Percentiles rank a stretch among this genome's conserved stretches.
Evolutionary conservation across 176 grass and related monocot species (phyloP).

Genomic region (Aegilops longissima): DNA sequence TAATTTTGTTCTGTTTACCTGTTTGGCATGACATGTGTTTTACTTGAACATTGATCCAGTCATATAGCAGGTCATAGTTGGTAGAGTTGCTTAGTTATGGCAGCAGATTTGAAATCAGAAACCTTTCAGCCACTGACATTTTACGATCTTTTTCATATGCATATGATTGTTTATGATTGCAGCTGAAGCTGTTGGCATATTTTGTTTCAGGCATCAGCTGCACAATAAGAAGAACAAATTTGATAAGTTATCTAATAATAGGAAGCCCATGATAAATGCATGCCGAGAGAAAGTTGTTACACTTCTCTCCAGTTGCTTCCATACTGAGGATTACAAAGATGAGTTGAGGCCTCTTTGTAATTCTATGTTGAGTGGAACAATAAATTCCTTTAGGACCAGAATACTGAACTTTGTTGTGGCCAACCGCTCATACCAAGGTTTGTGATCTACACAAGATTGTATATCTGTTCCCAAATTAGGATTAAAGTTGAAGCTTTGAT

Average conservation of each 20-base stretch:
- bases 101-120: conserved; percentile 16
- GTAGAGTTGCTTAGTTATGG: not conserved
- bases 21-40: not conserved
- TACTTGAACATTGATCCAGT: conserved; percentile 11
- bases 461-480: not conserved
- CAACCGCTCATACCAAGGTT: conserved; percentile 69
- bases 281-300: conserved; percentile 32
- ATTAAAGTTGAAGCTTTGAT: not conserved
- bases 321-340: conserved; percentile 68
- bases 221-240: conserved; percentile 76
- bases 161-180: conserved; percentile 20
- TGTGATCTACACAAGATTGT: conserved; percentile 21
- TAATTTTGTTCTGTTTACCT: conserved; percentile 8
- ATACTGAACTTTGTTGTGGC: conserved; percentile 51
- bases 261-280: conserved; percentile 45
- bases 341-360: conserved; percentile 60
- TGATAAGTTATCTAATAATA: conserved; percentile 56
- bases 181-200: conserved; percentile 30
- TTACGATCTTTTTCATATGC: conserved; percentile 16
- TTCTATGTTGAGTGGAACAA: conserved; percentile 68
- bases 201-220: conserved; percentile 65
- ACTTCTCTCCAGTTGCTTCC: conserved; percentile 52
- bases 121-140: conserved; percentile 6
- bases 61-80: conserved; percentile 1
- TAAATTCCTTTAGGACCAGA: conserved; percentile 80